A percentile compares a stretch with the other conserved stretches of the same genome.
phyloP scores from a whole-genome alignment of 1,139 yeast genomes.

The Pichia sp. region DNA sequence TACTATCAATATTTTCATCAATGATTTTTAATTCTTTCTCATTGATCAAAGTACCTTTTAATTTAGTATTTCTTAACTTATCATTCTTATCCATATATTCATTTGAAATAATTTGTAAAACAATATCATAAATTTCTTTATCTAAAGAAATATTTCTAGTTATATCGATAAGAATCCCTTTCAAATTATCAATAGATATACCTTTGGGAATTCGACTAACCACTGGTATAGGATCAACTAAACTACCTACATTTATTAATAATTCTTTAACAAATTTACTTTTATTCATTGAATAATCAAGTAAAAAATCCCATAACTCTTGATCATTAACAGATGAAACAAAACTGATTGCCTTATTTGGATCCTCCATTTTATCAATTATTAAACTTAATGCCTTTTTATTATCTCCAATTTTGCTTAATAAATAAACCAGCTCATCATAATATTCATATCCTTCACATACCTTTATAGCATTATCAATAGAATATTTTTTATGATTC shows the following conservation, averaged over 20 bases:
- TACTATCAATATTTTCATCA: slow-evolving; percentile 3
- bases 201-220: slow-evolving; percentile 57
- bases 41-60: slow-evolving; percentile 41
- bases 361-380: slow-evolving; percentile 70
- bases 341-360: slow-evolving; percentile 73
- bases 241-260: slow-evolving; percentile 61
- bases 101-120: slow-evolving; percentile 54
- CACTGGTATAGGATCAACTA: slow-evolving; percentile 64
- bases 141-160: slow-evolving; percentile 61
- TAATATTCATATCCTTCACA: slow-evolving; percentile 50
- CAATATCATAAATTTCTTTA: slow-evolving; percentile 49
- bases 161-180: slow-evolving; percentile 54
- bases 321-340: slow-evolving; percentile 66
- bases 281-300: slow-evolving; percentile 63
- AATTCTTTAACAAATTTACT: slow-evolving; percentile 72
- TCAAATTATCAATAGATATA: slow-evolving; percentile 60
- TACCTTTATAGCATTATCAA: slow-evolving; percentile 58
- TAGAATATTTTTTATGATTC: slow-evolving; percentile 51
- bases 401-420: slow-evolving; percentile 80
- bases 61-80: slow-evolving; percentile 33
- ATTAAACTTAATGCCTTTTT: slow-evolving; percentile 70
- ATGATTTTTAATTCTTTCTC: slow-evolving; percentile 9
- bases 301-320: slow-evolving; percentile 72
- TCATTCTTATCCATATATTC: slow-evolving; percentile 47
- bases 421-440: slow-evolving; percentile 71